Evolutionary conservation across 2,329 filamentous ascomycete genomes (phyloP).

Genomic region (Colletotrichum magnum): DNA sequence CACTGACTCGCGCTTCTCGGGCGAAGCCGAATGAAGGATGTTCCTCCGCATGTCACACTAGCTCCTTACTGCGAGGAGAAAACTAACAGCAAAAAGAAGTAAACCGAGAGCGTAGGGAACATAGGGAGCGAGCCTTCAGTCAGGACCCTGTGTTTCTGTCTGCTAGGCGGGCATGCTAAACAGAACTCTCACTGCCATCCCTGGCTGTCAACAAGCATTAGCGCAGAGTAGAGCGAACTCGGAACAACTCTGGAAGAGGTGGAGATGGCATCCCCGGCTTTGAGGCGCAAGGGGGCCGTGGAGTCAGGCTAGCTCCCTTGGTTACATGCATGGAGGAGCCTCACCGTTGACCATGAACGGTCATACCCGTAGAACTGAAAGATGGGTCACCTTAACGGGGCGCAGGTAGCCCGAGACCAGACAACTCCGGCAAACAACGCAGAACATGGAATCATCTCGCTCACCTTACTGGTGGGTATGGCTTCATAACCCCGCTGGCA

Average conservation of each 20-base stretch:
- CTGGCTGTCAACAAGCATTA: background rate
- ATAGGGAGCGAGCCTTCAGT: constrained; percentile 8
- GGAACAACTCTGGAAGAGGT: background rate
- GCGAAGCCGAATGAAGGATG: constrained; percentile 4
- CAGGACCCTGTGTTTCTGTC: background rate
- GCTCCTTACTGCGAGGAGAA: background rate
- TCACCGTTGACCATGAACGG: constrained; percentile 1
- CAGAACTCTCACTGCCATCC: background rate
- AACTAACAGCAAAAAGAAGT: background rate
- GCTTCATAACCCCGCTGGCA: background rate
- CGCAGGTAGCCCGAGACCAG: background rate
- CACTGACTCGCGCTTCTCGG: constrained; percentile 12
- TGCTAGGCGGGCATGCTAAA: background rate
- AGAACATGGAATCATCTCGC: background rate
- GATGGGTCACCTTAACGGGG: background rate
- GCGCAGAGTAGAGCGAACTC: background rate
- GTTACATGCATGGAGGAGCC: background rate
- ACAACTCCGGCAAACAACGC: background rate
- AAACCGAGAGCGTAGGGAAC: background rate
- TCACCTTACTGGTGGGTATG: background rate
- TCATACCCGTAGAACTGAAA: constrained; percentile 1
- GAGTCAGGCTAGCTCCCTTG: background rate
- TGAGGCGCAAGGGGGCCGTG: background rate
- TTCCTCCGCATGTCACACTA: background rate
- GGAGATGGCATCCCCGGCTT: background rate